phyloP scores from a whole-genome alignment of 2,329 filamentous ascomycete genomes.

The Clarireedia monteithiana region DNA sequence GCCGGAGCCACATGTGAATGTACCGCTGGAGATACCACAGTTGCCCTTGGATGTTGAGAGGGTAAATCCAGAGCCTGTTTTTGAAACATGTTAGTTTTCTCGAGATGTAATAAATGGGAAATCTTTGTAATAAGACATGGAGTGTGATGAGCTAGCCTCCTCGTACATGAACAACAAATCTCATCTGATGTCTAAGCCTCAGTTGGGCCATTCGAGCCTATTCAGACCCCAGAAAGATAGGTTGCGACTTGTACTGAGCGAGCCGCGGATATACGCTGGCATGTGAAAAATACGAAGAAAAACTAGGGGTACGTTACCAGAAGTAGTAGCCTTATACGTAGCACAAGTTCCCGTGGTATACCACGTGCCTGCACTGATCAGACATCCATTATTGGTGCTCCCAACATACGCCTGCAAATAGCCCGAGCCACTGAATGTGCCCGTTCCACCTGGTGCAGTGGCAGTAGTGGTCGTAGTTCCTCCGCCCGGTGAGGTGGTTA shows the following conservation, averaged over 20 bases:
- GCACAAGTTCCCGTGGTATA: conserved; percentile 61
- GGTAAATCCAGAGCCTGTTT: conserved; percentile 31
- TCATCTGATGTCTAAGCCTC: too few species aligned
- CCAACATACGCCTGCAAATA: conserved; percentile 47
- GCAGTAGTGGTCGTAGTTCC: conserved; percentile 42
- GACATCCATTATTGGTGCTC: conserved; percentile 49
- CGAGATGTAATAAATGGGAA: background rate
- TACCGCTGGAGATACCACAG: conserved; percentile 47
- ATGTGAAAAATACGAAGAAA: background rate
- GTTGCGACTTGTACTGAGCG: too few species aligned
- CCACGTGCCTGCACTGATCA: conserved; percentile 61
- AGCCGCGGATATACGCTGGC: background rate
- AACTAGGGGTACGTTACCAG: conserved; percentile 34
- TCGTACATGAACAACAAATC: too few species aligned
- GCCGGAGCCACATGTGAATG: conserved; percentile 46
- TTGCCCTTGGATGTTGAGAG: conserved; percentile 49
- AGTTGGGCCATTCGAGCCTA: too few species aligned
- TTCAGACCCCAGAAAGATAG: too few species aligned
- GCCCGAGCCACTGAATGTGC: conserved; percentile 44
- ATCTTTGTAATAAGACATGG: background rate
- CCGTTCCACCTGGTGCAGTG: conserved; percentile 27
- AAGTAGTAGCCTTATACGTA: conserved; percentile 49
- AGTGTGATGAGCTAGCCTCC: background rate
- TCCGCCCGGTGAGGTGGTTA: conserved; percentile 34
- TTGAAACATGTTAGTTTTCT: background rate